phyloP scores from a whole-genome alignment of 345 rosid species.

The Anastatica hierochuntica region DNA sequence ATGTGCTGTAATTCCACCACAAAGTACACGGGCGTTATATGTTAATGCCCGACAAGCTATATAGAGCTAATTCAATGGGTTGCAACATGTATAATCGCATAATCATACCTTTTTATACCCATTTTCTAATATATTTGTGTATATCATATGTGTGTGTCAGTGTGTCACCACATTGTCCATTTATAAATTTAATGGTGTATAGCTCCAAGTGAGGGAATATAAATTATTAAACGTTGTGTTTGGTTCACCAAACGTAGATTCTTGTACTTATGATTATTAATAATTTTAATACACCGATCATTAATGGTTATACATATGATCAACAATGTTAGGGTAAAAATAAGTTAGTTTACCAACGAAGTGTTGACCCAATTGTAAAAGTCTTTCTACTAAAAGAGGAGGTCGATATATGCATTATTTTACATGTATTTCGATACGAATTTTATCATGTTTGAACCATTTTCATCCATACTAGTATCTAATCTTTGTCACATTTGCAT shows the following conservation, averaged over 20 bases:
- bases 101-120: background rate
- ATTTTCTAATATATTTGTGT: background rate
- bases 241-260: constrained; percentile 20
- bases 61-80: constrained; percentile 6
- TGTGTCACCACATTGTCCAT: background rate
- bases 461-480: no score
- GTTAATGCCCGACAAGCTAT: constrained; percentile 19
- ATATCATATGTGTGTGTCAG: background rate
- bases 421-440: no score
- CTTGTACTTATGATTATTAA: background rate
- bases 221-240: background rate
- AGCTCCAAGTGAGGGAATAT: background rate
- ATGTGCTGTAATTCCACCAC: constrained; percentile 23
- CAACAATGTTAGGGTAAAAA: no score
- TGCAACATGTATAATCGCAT: constrained; percentile 8
- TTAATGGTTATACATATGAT: background rate
- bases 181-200: background rate
- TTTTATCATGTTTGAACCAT: no score
- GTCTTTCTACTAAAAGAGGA: no score
- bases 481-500: no score
- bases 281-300: background rate
- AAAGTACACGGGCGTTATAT: background rate
- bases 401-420: no score
- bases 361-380: no score
- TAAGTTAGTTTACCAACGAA: no score